A percentile compares a stretch with the other conserved stretches of the same genome.
phyloP scores from a whole-genome alignment of 2,329 filamentous ascomycete genomes.

The Penicillium sclerotigenum region DNA sequence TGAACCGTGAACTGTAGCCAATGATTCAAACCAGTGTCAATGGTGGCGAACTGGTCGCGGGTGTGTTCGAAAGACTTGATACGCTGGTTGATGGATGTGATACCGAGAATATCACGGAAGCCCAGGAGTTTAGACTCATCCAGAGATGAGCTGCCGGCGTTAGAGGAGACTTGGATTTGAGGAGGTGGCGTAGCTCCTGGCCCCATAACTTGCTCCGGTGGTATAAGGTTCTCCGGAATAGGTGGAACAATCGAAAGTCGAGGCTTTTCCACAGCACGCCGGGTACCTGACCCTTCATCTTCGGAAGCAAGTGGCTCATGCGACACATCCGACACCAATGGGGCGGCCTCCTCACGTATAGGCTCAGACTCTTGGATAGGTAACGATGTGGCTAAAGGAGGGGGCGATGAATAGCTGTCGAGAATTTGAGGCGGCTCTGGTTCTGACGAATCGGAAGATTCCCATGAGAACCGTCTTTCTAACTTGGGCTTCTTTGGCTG shows the following conservation, averaged over 20 bases:
- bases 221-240: slow-evolving; percentile 12
- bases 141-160: slow-evolving; percentile 16
- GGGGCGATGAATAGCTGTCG: slow-evolving; percentile 11
- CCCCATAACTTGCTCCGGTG: slow-evolving; percentile 16
- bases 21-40: slow-evolving; percentile 69
- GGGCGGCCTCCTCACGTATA: slow-evolving; percentile 10
- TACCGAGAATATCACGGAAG: slow-evolving; percentile 74
- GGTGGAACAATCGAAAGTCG: slow-evolving; percentile 34
- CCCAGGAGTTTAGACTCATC: slow-evolving; percentile 49
- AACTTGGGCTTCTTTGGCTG: slow-evolving; percentile 26
- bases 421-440: slow-evolving; percentile 11
- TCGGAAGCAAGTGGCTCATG: slow-evolving; percentile 8
- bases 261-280: slow-evolving; percentile 24
- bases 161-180: slow-evolving; percentile 6
- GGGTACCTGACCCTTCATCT: slow-evolving; percentile 10
- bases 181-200: slow-evolving; percentile 9
- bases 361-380: slow-evolving; percentile 23
- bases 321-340: background rate
- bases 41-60: slow-evolving; percentile 64
- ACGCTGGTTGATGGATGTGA: slow-evolving; percentile 64
- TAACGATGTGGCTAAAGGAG: slow-evolving; percentile 14
- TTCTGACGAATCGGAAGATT: slow-evolving; percentile 28
- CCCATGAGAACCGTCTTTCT: slow-evolving; percentile 46
- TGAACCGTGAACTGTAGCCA: slow-evolving; percentile 55
- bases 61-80: slow-evolving; percentile 72